Evolutionary conservation across 106 monocot species (phyloP), one percentile per base, ranked within the genome.

Genomic region (Dioscorea alata): DNA sequence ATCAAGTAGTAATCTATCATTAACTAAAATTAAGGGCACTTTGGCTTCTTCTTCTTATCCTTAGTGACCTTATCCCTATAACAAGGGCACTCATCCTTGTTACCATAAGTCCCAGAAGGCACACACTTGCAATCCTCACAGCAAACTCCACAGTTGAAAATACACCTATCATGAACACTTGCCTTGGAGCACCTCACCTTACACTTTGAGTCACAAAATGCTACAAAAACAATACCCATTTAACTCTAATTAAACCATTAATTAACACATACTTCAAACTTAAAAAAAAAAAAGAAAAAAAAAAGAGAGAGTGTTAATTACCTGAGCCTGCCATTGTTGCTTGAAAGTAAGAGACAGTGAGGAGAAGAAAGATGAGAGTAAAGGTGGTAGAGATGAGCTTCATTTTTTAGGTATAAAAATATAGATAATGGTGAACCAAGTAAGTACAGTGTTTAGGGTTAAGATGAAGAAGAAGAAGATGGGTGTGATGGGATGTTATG

Each of bases 11-110:
- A 42, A 42, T 42, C 42, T 28, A 42, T 42, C 42, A 3, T 42
- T n/a, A n/a, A n/a, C n/a, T n/a, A n/a, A n/a, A n/a, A n/a, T 76
- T 54, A 81, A 18, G 81, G 81, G 72, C 81, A 81, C 76, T 81
- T 81, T 56, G 76, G 19, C 33, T 72, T 66, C 18, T 42, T 42
- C 42, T 42, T 42, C 6, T 42, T 5, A 42, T 50, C 59, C 31
- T 62, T 63, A 50, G 80, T 77, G 62, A 73, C 49, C 76, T 21
- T 81, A 67, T 81, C 81, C 19, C 81, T 65, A 73, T 81, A 81
- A 63, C 81, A 81, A 23, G 81, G 76, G 76, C 81, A 81, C 67
- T 81, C 81, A 23, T 81, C 81, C 68, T 76, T 81, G 72, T 73
- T 76, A 4, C 76, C 81, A 21, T 77, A 76, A 12, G 81, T 76